Evolutionary conservation across 2,329 filamentous ascomycete genomes (phyloP), one percentile per base, ranked within the genome.

Genomic region (Sporothrix variecibatus): DNA sequence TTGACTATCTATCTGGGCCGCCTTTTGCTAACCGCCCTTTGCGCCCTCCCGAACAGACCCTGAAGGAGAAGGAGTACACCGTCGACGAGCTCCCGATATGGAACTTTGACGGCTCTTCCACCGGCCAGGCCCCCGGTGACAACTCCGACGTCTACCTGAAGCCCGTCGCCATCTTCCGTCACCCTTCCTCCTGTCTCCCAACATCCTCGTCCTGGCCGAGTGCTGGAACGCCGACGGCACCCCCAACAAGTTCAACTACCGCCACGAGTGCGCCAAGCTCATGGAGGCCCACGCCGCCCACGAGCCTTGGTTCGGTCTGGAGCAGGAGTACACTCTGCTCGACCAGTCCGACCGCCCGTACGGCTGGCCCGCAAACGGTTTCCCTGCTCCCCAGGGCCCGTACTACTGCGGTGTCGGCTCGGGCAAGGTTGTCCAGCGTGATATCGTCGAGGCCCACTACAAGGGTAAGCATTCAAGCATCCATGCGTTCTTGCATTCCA

Each of bases 401-500:
- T 97, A 97, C 89, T 97, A 97, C 92, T 98, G 95, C 84, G 96
- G 95, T 93, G 95, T 98, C 76, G 96, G 96, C 79, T 93, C 94
- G 78, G 94, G 95, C 87, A 97, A 96, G 89, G 96, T 98, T 81
- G 96, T 97, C 85, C 95, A 95, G 91, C 92, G 95, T 87, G 95
- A 99, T 82, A 95, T 99, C 77, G 95, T 99, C 79, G 95, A 98
- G 87, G 92, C 93, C 77, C 94, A 97, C 80, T 86, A 86, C 82
- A 86, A 86, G 81, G 84, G 75, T 75, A 68, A 58, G 75, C 58
- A 23, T 4, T 40, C 56, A 34, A 12, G 17, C 46, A 20, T 15
- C 46, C 46, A 23, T 2, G 7, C 23, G 3, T 60, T 53, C 26
- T 20, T n/a, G 34, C 56, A 62, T 49, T 46, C 38, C 69, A 49